Conservation (phyloP, 164 flowering plant species). For the Chimonanthus salicifolius region DNA sequence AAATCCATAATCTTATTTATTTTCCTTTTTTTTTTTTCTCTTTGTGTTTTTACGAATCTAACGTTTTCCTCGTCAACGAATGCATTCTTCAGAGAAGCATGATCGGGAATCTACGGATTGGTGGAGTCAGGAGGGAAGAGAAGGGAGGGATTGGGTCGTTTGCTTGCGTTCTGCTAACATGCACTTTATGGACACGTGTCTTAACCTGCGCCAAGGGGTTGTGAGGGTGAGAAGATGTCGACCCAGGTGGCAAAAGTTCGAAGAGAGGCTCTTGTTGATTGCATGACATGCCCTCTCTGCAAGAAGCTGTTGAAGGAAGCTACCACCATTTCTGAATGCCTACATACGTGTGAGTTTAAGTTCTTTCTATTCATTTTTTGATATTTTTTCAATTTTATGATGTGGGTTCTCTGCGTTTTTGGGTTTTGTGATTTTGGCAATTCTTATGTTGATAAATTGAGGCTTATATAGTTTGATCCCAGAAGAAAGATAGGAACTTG, state of each 20-base stretch:
- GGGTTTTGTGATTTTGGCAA: conserved; percentile 10
- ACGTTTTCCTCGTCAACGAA: conserved; percentile 12
- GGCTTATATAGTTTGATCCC: not conserved
- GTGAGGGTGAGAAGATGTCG: conserved; percentile 32
- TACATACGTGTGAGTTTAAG: conserved; percentile 76
- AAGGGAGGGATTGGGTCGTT: not conserved
- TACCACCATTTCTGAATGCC: conserved; percentile 86
- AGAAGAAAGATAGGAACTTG: not conserved
- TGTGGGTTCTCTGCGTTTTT: conserved; percentile 13
- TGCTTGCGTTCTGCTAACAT: conserved; percentile 22
- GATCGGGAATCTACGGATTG: conserved; percentile 25
- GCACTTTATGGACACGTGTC: conserved; percentile 32
- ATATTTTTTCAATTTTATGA: conserved; percentile 4
- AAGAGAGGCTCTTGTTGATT: conserved; percentile 55
- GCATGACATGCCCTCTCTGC: conserved; percentile 95
- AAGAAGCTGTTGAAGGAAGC: conserved; percentile 69
- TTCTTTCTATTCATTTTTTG: not conserved
- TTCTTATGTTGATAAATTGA: conserved; percentile 1
- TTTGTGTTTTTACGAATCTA: not conserved
- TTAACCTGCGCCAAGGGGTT: conserved; percentile 12
- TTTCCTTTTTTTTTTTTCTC: not conserved
- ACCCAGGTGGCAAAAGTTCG: conserved; percentile 62
- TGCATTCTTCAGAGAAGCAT: conserved; percentile 23
- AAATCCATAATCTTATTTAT: too few relatives aligned
- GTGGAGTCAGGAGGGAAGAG: not conserved